A percentile compares a stretch with the other conserved stretches of the same genome.
phyloP scores from a whole-genome alignment of 495 filamentous ascomycete genomes.

The Annulohypoxylon maeteangense region DNA sequence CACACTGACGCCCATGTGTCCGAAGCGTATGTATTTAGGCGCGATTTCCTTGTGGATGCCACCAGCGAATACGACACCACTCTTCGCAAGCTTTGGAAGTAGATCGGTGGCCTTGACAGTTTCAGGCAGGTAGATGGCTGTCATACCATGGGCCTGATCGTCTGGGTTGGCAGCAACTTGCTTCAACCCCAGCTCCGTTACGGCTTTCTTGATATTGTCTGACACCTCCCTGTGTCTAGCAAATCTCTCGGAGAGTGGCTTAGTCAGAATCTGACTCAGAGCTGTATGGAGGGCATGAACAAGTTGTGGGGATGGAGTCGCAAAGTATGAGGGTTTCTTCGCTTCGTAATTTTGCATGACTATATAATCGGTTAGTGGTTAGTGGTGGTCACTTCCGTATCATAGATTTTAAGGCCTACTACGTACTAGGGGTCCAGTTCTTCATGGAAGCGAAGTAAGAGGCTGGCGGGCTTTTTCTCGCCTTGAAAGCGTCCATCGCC shows the following conservation, averaged over 20 bases:
- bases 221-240: slow-evolving; percentile 78
- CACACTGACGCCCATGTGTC: slow-evolving; percentile 97
- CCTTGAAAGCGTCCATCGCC: slow-evolving; percentile 84
- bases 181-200: slow-evolving; percentile 82
- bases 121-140: slow-evolving; percentile 93
- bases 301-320: slow-evolving; percentile 93
- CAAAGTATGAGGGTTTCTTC: slow-evolving; percentile 96
- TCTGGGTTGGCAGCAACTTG: slow-evolving; percentile 86
- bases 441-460: slow-evolving; percentile 95
- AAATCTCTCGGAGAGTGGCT: slow-evolving; percentile 82
- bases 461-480: slow-evolving; percentile 77
- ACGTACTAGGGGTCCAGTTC: slow-evolving; percentile 91
- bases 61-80: slow-evolving; percentile 92
- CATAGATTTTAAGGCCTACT: neutral
- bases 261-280: slow-evolving; percentile 83
- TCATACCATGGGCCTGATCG: slow-evolving; percentile 97
- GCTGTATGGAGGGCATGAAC: slow-evolving; percentile 94
- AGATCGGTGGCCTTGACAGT: slow-evolving; percentile 80
- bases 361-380: slow-evolving; percentile 42
- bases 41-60: slow-evolving; percentile 87
- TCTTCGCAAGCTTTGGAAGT: slow-evolving; percentile 85
- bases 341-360: slow-evolving; percentile 99
- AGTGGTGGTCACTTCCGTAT: slow-evolving; percentile 28
- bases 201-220: slow-evolving; percentile 81
- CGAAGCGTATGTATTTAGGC: slow-evolving; percentile 69